Base-by-base conservation (phyloP, 2,329 filamentous ascomycete genomes). In the Claviceps maximensis region DNA sequence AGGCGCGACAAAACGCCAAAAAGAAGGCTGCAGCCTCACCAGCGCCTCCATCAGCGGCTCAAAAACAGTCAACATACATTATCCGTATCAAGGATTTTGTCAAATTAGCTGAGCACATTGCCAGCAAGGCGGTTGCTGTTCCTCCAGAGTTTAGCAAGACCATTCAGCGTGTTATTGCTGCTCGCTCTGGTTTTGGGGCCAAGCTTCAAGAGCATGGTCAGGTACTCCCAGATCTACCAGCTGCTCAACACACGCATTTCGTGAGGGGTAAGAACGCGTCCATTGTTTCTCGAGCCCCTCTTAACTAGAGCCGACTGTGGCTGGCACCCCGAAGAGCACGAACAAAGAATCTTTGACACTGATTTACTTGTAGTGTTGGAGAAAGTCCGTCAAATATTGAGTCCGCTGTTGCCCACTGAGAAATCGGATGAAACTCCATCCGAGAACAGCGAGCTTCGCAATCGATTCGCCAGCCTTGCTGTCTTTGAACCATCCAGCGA, bases 61-160 rank as follows among this genome's bases (percentile, higher is more conserved):
- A 40, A 27, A 9, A 29, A 5, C 41, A 36, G 17, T 52, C 60
- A 25, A 66, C 64, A 36, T 65, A 70, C 49, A 62, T 65, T 21
- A 63, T 73, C 27, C 59, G 63, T 27, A 61, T 69, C 56, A 65
- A 65, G 29, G 67, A 71, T 46, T 72, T 71, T 44, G 54, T 69
- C 0, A 59, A 60, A 0, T 56, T 74, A 7, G 71, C 70, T 21
- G 58, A 70, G 40, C 23, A 49, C 33, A 41, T 51, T 51, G 27
- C 50, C 44, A 21, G n/a, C 19, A 15, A 46, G 29, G 21, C 57
- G 4, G 46, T 66, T 1, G 46, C 59, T 1, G 60, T 72, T 0
- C 67, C 70, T 0, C 19, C 23, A 0, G 56, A 59, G 6, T 61
- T 74, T 31, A 51, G 55, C 1, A 51, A 51, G 4, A 66, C 68